Evolutionary conservation across 805 yeast genomes (phyloP).

Genomic region (Candida rishiriensis): DNA sequence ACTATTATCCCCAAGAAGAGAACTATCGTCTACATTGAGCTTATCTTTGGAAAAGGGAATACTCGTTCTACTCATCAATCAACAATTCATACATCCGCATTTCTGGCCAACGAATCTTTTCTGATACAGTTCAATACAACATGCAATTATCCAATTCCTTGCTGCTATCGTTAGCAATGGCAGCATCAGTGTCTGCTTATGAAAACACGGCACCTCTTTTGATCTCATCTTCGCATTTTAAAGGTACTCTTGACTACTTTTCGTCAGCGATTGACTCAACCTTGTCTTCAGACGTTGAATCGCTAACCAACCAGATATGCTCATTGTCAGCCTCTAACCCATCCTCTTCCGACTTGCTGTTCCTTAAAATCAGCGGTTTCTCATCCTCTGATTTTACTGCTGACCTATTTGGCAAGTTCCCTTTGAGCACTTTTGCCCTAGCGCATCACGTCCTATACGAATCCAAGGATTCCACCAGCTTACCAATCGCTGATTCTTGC

Average conservation of each 20-base stretch:
- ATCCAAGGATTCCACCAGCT: no score
- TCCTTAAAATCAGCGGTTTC: constrained; percentile 18
- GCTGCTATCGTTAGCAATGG: background rate
- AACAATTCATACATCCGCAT: background rate
- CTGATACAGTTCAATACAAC: background rate
- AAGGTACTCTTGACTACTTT: constrained; percentile 13
- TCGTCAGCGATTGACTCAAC: constrained; percentile 6
- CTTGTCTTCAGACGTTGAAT: constrained; percentile 5
- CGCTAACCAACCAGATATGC: constrained; percentile 3
- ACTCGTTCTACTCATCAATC: no score
- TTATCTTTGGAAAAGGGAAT: no score
- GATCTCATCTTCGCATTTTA: constrained; percentile 11
- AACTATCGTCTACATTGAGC: no score
- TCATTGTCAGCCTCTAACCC: no score
- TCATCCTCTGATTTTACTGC: constrained; percentile 11
- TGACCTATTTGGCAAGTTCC: constrained; percentile 7
- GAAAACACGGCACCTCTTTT: constrained; percentile 31
- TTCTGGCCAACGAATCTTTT: background rate
- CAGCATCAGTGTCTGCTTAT: constrained; percentile 20
- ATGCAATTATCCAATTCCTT: constrained; percentile 6
- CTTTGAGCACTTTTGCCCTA: constrained; percentile 5
- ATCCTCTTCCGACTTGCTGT: no score
- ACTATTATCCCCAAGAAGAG: no score
- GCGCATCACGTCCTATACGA: constrained; percentile 23
- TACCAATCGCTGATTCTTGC: constrained; percentile 2